Evolutionary conservation across 208 protist species (phyloP).

Genomic region (Wallacemonas sp.): DNA sequence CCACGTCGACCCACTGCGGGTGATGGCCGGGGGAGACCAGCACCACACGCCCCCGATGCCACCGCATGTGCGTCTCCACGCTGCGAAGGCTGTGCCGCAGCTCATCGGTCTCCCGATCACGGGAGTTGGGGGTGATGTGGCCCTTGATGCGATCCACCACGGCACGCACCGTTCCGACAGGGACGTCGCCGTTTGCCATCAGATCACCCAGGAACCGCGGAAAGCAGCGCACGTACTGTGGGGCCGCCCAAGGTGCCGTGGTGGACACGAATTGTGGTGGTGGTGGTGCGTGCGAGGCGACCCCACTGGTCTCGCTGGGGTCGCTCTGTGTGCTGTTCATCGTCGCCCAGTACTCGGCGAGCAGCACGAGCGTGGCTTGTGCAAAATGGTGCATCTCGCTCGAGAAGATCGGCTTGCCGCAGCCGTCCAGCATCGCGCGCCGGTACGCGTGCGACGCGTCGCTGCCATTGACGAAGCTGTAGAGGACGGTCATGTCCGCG

Average conservation of each 20-base stretch:
- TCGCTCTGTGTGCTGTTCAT: neutral
- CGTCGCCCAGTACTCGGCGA: neutral
- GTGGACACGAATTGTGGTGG: neutral
- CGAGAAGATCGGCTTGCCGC: conserved; percentile 10
- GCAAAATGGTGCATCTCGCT: conserved; percentile 8
- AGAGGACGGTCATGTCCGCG: conserved; percentile 89
- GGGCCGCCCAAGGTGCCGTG: neutral
- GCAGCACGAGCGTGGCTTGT: neutral
- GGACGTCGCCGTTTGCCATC: neutral
- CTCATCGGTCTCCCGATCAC: conserved; percentile 92
- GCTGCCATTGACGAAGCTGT: conserved; percentile 96
- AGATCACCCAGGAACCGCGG: neutral
- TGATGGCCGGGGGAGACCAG: conserved; percentile 97
- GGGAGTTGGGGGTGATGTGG: conserved; percentile 1
- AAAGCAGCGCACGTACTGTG: neutral
- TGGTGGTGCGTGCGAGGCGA: neutral
- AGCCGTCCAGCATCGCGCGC: conserved; percentile 12
- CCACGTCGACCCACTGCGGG: conserved; percentile 84
- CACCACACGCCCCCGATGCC: conserved; percentile 91
- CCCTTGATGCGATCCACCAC: neutral
- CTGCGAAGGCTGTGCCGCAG: conserved; percentile 94
- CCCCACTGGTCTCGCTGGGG: neutral
- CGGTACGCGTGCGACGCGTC: conserved; percentile 75
- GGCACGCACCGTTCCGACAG: neutral
- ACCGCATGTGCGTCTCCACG: conserved; percentile 91